Percentiles rank a stretch among this genome's conserved stretches.
Evolutionary conservation across 176 grass and related monocot species (phyloP).

Genomic region (Cenchrus purpureus): DNA sequence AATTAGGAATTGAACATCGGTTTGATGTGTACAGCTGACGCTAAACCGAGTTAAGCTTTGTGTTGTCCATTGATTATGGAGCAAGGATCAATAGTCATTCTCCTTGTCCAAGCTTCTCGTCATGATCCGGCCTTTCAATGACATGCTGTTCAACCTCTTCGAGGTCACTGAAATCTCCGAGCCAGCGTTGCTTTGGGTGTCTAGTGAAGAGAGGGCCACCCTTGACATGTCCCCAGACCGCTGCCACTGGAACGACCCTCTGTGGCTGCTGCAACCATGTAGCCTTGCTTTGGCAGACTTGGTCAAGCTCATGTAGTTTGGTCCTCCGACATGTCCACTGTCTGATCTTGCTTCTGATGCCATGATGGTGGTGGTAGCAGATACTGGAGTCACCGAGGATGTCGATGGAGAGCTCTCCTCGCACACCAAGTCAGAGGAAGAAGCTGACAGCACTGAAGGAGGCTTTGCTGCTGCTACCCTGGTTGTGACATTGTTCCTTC

Average conservation of each 20-base stretch:
- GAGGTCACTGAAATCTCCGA: slow-evolving; percentile 40
- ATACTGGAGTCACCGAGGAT: slow-evolving; percentile 49
- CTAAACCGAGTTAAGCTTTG: background rate
- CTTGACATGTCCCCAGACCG: slow-evolving; percentile 48
- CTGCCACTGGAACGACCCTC: slow-evolving; percentile 36
- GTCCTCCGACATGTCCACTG: slow-evolving; percentile 32
- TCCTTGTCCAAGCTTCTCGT: slow-evolving; percentile 70
- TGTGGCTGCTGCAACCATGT: slow-evolving; percentile 31
- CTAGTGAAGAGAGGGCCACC: slow-evolving; percentile 53
- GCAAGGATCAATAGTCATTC: slow-evolving; percentile 33
- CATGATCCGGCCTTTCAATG: slow-evolving; percentile 52
- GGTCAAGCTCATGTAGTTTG: slow-evolving; percentile 77
- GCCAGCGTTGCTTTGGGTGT: slow-evolving; percentile 53
- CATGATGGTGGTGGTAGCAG: slow-evolving; percentile 31
- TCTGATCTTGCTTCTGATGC: slow-evolving; percentile 52
- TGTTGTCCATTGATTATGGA: background rate
- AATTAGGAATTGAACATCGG: slow-evolving; percentile 25
- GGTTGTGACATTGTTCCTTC: slow-evolving; percentile 63
- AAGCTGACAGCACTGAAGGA: slow-evolving; percentile 37
- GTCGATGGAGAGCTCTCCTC: slow-evolving; percentile 49
- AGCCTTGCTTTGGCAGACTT: slow-evolving; percentile 77
- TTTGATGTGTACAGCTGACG: background rate
- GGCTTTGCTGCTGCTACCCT: slow-evolving; percentile 54
- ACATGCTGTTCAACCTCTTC: slow-evolving; percentile 33
- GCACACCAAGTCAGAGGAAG: slow-evolving; percentile 61